These are phyloP conservation scores for Taphrina populina DNA, from an alignment of 1,139 yeast genomes.

Conservation along the genomic window DNA sequence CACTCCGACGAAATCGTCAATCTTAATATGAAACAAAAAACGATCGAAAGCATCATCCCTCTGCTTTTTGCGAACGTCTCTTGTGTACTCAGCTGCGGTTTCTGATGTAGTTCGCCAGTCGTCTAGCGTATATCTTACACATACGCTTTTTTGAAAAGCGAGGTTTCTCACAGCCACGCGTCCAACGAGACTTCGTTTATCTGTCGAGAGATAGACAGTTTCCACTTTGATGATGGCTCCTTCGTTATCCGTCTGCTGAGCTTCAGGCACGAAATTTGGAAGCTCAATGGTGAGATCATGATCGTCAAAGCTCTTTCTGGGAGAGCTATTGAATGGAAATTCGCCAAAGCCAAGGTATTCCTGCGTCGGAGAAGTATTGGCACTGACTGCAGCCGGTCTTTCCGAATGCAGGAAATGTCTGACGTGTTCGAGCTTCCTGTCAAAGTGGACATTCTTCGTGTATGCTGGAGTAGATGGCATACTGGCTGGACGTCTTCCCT, in stretches of 20 bases:
- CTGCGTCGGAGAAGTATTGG: slow-evolving; percentile 58
- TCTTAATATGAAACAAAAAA: slow-evolving; percentile 52
- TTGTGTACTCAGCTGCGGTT: slow-evolving; percentile 62
- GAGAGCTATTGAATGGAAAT: slow-evolving; percentile 19
- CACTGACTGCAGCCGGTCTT: slow-evolving; percentile 72
- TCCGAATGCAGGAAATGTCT: slow-evolving; percentile 71
- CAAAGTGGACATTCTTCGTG: slow-evolving; percentile 73
- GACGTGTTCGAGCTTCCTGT: slow-evolving; percentile 61
- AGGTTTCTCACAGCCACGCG: slow-evolving; percentile 71
- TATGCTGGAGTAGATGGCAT: slow-evolving; percentile 73
- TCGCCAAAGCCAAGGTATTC: slow-evolving; percentile 40
- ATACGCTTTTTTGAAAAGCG: slow-evolving; percentile 62
- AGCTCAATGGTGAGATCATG: slow-evolving; percentile 55
- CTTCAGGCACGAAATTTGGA: slow-evolving; percentile 51
- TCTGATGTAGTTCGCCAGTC: slow-evolving; percentile 72
- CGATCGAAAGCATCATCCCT: slow-evolving; percentile 46
- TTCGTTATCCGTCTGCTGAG: slow-evolving; percentile 41
- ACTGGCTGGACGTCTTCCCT: slow-evolving; percentile 49
- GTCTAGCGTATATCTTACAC: slow-evolving; percentile 66
- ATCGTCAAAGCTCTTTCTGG: slow-evolving; percentile 43
- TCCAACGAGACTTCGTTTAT: slow-evolving; percentile 62
- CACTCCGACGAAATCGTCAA: slow-evolving; percentile 45
- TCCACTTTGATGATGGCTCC: slow-evolving; percentile 57
- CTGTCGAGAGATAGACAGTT: slow-evolving; percentile 58
- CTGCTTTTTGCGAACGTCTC: slow-evolving; percentile 53